These are phyloP conservation scores for Cladorrhinum sp. DNA, from an alignment of 2,329 filamentous ascomycete genomes.

Conservation along the genomic window DNA sequence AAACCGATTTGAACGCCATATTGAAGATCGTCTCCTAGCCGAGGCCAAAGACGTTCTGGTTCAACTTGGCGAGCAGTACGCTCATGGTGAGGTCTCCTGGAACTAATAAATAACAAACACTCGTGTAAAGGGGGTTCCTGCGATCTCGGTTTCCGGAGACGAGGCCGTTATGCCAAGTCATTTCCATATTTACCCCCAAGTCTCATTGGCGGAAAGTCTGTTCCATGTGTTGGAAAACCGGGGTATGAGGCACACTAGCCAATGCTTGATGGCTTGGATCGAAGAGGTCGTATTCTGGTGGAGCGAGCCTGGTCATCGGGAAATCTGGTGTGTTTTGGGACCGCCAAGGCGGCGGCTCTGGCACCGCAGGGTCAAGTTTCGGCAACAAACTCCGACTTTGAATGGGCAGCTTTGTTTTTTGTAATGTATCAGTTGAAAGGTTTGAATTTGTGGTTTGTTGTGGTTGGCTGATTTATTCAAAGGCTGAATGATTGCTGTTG, in stretches of 20 bases:
- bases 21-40: conserved; percentile 5
- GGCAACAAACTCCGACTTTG: background rate
- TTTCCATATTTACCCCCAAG: background rate
- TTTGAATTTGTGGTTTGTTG: background rate
- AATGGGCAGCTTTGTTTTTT: conserved; percentile 1
- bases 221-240: conserved; percentile 10
- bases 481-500: background rate
- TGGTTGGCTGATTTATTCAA: background rate
- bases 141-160: conserved; percentile 13
- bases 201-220: conserved; percentile 25
- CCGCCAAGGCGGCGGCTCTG: conserved; percentile 22
- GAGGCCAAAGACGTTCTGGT: background rate
- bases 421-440: background rate
- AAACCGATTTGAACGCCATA: conserved; percentile 20
- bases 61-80: background rate
- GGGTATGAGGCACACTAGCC: conserved; percentile 9
- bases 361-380: conserved; percentile 8
- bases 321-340: conserved; percentile 17
- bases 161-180: conserved; percentile 12
- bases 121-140: background rate
- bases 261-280: background rate
- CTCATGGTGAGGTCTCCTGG: conserved; percentile 15
- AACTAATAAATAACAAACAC: background rate
- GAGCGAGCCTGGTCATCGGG: conserved; percentile 7
- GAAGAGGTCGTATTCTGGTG: conserved; percentile 19